Base-by-base conservation (phyloP, 768 basidiomycete genomes). In the Russula ochroleuca region DNA sequence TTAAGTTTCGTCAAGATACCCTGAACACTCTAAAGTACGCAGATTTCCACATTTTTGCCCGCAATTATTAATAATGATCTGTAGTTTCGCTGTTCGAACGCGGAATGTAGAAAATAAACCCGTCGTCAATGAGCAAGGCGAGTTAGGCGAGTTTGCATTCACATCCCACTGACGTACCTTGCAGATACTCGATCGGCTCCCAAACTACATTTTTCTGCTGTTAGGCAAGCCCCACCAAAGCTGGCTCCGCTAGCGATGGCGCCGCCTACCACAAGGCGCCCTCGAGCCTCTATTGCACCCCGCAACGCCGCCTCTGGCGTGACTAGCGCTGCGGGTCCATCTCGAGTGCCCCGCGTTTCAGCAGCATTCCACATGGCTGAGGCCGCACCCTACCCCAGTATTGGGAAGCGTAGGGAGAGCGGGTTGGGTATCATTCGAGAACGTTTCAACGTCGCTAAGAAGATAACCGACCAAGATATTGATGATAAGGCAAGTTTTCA, bases 61-160 rank as follows among this genome's bases (percentile, higher is more conserved):
- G 11, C 38, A 5, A 21, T 47, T 59, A 59, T 31, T 56, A 7
- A 62, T 35, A 10, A 35, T 28, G 6, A 35, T 5, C 8, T 3
- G 25, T 47, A 84, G 90, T 71, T 94, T 93, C 69, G 91, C 90
- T 15, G 85, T 86, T 41, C 82, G 89, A 43, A 90, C 92, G 21
- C 92, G 92, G 80, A 88, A 92, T 67, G 77, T 94, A 3, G 91
- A 93, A 77, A 94, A 93, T 71, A 86, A 85, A 64, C 86, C 87
- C 1, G 83, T 86, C 25, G 79, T 92, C 31, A 90, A 92, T 67
- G 88, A 92, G 68, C 85, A 83, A 66, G 89, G 90, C 86, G 15
- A 37, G 35, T 35, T 10, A 35, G 53, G 19, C 25, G 4, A 3
- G 14, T 6, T 23, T n/a, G 41, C 31, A 15, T 51, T 41, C 59